Percentiles rank a stretch among this genome's conserved stretches.
phyloP scores from a whole-genome alignment of 1,284 basidiomycete species.

The Xanthoconium separans region DNA sequence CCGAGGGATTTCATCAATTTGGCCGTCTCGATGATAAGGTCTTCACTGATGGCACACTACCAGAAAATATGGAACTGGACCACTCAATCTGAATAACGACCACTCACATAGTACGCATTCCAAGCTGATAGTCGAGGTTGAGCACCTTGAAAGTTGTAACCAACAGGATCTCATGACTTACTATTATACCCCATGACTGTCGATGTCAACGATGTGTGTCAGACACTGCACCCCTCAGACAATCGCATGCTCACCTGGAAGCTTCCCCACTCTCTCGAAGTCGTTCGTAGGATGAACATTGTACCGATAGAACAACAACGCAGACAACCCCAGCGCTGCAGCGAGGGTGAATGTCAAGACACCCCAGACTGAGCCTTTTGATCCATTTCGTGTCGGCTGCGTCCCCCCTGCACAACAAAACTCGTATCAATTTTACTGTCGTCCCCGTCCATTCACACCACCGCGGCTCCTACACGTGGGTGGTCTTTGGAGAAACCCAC shows the following conservation, averaged over 20 bases:
- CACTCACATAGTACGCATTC: constrained; percentile 56
- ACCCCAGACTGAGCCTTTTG: constrained; percentile 6
- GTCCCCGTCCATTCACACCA: background rate
- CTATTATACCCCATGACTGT: constrained; percentile 35
- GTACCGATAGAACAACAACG: constrained; percentile 11
- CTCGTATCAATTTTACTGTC: background rate
- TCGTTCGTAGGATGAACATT: constrained; percentile 1
- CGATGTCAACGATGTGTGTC: constrained; percentile 1
- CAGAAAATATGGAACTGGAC: background rate
- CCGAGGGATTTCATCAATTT: constrained; percentile 47
- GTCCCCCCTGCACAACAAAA: constrained; percentile 4
- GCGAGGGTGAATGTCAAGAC: constrained; percentile 18
- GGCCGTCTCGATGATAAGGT: constrained; percentile 47
- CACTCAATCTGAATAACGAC: background rate
- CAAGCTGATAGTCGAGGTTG: constrained; percentile 40
- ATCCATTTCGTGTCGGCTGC: constrained; percentile 2
- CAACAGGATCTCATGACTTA: constrained; percentile 15
- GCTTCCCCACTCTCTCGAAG: constrained; percentile 24
- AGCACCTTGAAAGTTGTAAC: constrained; percentile 1
- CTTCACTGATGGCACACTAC: constrained; percentile 57
- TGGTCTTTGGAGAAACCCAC: background rate
- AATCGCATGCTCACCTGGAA: constrained; percentile 25
- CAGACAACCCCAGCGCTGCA: constrained; percentile 18
- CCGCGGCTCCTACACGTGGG: too few relatives aligned
- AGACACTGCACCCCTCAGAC: background rate